Evolutionary conservation across 176 grass and related monocot genomes (phyloP), one percentile per base, ranked within the genome.

Genomic region (Microstegium vimineum): DNA sequence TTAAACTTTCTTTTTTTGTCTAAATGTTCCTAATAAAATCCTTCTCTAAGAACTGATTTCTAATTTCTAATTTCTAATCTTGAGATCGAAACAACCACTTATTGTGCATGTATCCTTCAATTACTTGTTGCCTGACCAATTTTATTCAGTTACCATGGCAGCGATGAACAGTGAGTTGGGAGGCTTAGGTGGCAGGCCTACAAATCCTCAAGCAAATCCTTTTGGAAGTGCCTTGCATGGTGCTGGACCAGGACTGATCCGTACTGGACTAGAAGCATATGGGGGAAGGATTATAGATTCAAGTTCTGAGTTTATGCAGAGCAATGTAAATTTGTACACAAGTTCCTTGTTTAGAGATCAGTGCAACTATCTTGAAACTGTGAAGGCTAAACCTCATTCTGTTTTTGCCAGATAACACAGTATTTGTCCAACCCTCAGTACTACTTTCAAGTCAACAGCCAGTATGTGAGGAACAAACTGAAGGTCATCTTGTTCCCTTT

Each of bases 381-480:
- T 34, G n/a, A 72, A 42, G 20, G 34, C 67, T 82, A n/a, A 82
- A 45, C 25, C 37, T 25, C 20, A 67, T 67, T 66, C 42, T 67
- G 27, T 10, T 22, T 3, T 79, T 67, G 62, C 49, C 87, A 97
- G 87, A 90, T 94, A 59, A 90, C 82, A 51, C 70, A 81, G 64
- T 89, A 92, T 74, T 86, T 94, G 32, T 97, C 91, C 14, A 49
- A 94, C 30, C 91, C 94, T 27, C 91, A 94, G 57, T 97, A 97
- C 79, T 97, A 94, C 73, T 94, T 97, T 86, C 90, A 97, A 84
- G 94, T 97, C 47, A 97, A 94, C 76, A 93, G 80, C 7, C 91
- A 97, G 79, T 92, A 97, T 59, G 87, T 94, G 85, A 78, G 87
- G 78, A 97, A 97, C 83, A 97, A 94, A 76, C 57, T 94, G 74